Evolutionary conservation across 768 basidiomycete species (phyloP), one percentile per base, ranked within the genome.

Genomic region (Cubamyces lactineus): DNA sequence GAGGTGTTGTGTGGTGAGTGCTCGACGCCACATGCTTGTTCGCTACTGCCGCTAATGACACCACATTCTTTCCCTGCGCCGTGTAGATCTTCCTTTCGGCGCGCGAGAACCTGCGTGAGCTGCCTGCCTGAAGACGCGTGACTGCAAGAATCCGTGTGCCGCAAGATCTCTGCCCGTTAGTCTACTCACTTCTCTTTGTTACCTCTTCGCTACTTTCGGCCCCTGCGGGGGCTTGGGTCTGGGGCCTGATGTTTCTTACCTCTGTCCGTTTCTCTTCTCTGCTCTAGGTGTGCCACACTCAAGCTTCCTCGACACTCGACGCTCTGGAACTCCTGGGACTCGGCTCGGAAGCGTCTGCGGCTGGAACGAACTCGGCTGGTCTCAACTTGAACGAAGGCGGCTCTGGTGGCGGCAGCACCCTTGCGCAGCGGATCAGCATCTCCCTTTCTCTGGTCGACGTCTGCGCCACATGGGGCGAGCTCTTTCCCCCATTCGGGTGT

Each of bases 231-330:
- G 43, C 53, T 54, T 54, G 53, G 53, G 53, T 42, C 28, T 41
- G 53, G 16, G 41, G 38, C 23, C 53, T 54, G 39, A 54, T 54
- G 53, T 54, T 54, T 54, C 24, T 34, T 34, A 34, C 34, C 7
- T 17, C 19, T 43, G 8, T 16, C n/a, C n/a, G 41, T 54, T 12
- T 8, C 9, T 23, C 53, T 39, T 11, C 40, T 43, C 30, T 26
- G 8, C 12, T 54, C 26, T 15, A 26, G 21, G 11, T 21, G 39
- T 53, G 19, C 24, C 34, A 12, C 49, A 17, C n/a, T n/a, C 19
- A 16, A 17, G 8, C 21, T 19, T 15, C 28, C 28, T 16, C n/a
- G n/a, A n/a, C n/a, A n/a, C 34, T 51, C 50, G n/a, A 34, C 23
- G 28, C 30, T 17, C 42, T 19, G 34, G 42, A 43, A 43, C 42